Base-by-base conservation (phyloP, 2,329 filamentous ascomycete species). In the Tolypocladium tropicale region DNA sequence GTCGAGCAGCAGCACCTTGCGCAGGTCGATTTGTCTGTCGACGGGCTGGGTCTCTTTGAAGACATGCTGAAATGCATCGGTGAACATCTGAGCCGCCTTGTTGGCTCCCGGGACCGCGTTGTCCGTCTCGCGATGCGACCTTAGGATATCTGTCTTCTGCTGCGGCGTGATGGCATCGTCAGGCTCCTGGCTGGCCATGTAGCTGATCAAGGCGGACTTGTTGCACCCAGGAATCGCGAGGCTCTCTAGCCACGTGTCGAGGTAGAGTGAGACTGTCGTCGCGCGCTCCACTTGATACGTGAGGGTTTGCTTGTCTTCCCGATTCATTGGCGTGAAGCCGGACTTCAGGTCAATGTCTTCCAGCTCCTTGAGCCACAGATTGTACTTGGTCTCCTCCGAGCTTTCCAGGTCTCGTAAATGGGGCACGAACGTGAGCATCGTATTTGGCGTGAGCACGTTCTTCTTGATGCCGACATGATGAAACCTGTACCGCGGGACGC, bases 381-480 rank as follows among this genome's bases (percentile, higher is more conserved):
- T 76, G 62, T 83, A 83, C 58, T 77, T 74, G 16, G 72, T 70
- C 62, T 82, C 80, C 62, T 83, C 80, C n/a, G 76, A 76, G 28
- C 76, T 77, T 51, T 80, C 76, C 32, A 84, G 69, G 59, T 84
- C 81, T 54, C 79, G 75, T 53, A 84, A 67, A 65, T 83, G 80
- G 16, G 81, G 81, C 16, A 83, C 79, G 63, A 82, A 84, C 34
- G 78, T 82, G 54, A 83, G 72, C 72, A 81, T 80, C 1, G 80
- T 82, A 62, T 83, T 82, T 4, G 80, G 79, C 0, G 81, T 81
- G 33, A 83, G 71, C 37, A 84, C 77, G 56, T 83, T 84, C 64
- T 79, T 82, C 63, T 72, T 74, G 53, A 84, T 81, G 63, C 82
- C 78, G 39, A 83, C 78, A 57, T 83, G 79, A 61, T 84, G 81